These are phyloP conservation scores for Lotmaria passim DNA, from an alignment of 208 protist species.

Conservation along the genomic window DNA sequence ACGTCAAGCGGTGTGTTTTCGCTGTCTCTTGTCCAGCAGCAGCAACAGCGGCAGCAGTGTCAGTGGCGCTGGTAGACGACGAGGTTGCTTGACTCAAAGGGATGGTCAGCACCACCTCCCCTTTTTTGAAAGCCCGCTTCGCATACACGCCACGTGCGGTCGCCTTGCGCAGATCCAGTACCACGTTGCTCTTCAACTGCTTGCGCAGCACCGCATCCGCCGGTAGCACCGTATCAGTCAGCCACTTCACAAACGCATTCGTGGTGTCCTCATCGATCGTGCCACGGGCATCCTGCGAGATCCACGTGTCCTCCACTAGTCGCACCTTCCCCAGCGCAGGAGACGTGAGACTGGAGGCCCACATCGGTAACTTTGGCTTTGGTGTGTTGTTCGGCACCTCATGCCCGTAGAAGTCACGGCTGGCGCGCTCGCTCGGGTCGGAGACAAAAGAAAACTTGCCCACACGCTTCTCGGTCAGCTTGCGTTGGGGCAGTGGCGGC, in stretches of 20 bases:
- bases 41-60: background rate
- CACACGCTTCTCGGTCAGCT: conserved; percentile 11
- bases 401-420: conserved; percentile 26
- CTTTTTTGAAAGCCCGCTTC: conserved; percentile 35
- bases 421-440: conserved; percentile 26
- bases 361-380: conserved; percentile 70
- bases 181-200: conserved; percentile 40
- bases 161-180: conserved; percentile 43
- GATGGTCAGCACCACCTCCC: conserved; percentile 63
- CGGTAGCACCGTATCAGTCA: conserved; percentile 6
- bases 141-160: conserved; percentile 65
- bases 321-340: conserved; percentile 60
- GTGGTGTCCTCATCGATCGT: conserved; percentile 30
- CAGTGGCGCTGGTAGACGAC: background rate
- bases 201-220: conserved; percentile 10
- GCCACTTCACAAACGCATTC: conserved; percentile 27
- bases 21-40: background rate
- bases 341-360: conserved; percentile 73
- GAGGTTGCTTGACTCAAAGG: conserved; percentile 33
- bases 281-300: conserved; percentile 39
- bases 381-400: conserved; percentile 70
- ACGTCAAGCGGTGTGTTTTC: background rate
- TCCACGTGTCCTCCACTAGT: conserved; percentile 61
- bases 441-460: conserved; percentile 62
- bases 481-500: background rate